phyloP scores from a whole-genome alignment of 2,329 filamentous ascomycete genomes.

The Ophiocordyceps robertsii region DNA sequence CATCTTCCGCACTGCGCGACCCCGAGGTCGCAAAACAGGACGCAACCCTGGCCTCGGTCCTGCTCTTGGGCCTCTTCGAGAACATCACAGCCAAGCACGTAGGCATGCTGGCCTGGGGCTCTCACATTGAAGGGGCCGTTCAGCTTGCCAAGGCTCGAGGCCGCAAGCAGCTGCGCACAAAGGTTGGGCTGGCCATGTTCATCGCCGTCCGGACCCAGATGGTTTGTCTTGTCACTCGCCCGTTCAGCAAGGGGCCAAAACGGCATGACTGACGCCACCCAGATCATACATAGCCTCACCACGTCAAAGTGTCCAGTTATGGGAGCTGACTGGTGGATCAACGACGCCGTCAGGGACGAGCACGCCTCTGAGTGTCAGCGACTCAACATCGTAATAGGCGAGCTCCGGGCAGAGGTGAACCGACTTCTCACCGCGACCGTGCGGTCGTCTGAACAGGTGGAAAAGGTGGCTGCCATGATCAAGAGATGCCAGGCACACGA shows the following conservation, averaged over 20 bases:
- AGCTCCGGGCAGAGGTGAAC: constrained; percentile 41
- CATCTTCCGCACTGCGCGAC: constrained; percentile 38
- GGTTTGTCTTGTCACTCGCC: constrained; percentile 20
- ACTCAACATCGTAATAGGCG: constrained; percentile 38
- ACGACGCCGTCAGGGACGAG: constrained; percentile 35
- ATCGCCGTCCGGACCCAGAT: constrained; percentile 47
- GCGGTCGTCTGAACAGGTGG: constrained; percentile 34
- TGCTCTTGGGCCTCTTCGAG: constrained; percentile 48
- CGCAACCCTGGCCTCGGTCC: constrained; percentile 42
- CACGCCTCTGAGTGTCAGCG: constrained; percentile 33
- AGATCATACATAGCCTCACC: constrained; percentile 45
- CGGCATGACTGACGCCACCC: background rate
- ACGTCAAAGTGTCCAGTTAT: constrained; percentile 37
- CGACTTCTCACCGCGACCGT: constrained; percentile 30
- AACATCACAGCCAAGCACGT: constrained; percentile 41
- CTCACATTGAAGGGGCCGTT: constrained; percentile 51
- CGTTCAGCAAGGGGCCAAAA: background rate
- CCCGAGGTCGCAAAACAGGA: constrained; percentile 37
- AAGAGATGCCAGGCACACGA: constrained; percentile 38
- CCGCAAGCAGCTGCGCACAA: constrained; percentile 38
- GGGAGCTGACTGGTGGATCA: constrained; percentile 47
- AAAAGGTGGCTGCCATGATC: constrained; percentile 37
- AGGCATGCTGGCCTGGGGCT: constrained; percentile 45
- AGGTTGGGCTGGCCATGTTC: constrained; percentile 40
- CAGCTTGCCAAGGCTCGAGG: constrained; percentile 45